Evolutionary conservation across 371 early-diverging fungal genomes (phyloP).

Genomic region (Syncephalis plumigaleata): DNA sequence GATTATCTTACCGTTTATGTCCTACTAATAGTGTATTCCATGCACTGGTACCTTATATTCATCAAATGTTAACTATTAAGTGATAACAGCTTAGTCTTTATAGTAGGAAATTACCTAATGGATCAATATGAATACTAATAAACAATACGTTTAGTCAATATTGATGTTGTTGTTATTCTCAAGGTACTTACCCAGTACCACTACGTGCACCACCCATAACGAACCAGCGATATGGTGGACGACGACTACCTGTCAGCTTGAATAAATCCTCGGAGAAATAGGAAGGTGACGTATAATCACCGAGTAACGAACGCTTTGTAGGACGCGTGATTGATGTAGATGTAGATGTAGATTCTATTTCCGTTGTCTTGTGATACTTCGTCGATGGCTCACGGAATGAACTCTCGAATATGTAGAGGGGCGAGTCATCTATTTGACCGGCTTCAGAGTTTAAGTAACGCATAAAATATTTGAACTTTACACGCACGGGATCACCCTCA

Average conservation of each 20-base stretch:
- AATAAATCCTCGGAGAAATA: slow-evolving; percentile 67
- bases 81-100: slow-evolving; percentile 4
- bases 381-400: slow-evolving; percentile 28
- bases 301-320: slow-evolving; percentile 16
- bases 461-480: slow-evolving; percentile 54
- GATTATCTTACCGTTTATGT: slow-evolving; percentile 24
- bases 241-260: slow-evolving; percentile 34
- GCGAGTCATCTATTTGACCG: slow-evolving; percentile 41
- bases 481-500: slow-evolving; percentile 47
- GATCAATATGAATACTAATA: slow-evolving; percentile 36
- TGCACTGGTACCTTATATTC: slow-evolving; percentile 34
- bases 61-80: no score
- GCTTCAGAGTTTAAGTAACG: slow-evolving; percentile 29
- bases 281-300: slow-evolving; percentile 48
- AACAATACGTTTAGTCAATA: not conserved
- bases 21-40: slow-evolving; percentile 44
- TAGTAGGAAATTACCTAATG: slow-evolving; percentile 15
- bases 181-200: slow-evolving; percentile 34
- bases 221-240: slow-evolving; percentile 49
- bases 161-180: slow-evolving; percentile 1
- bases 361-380: slow-evolving; percentile 5
- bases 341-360: not conserved
- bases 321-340: not conserved
- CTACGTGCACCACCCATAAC: slow-evolving; percentile 42
- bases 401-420: slow-evolving; percentile 69